A percentile compares a stretch with the other conserved stretches of the same genome.
These are phyloP conservation scores for Stagonosporopsis tanaceti DNA, from an alignment of 2,329 filamentous ascomycete genomes.

Conservation along the genomic window DNA sequence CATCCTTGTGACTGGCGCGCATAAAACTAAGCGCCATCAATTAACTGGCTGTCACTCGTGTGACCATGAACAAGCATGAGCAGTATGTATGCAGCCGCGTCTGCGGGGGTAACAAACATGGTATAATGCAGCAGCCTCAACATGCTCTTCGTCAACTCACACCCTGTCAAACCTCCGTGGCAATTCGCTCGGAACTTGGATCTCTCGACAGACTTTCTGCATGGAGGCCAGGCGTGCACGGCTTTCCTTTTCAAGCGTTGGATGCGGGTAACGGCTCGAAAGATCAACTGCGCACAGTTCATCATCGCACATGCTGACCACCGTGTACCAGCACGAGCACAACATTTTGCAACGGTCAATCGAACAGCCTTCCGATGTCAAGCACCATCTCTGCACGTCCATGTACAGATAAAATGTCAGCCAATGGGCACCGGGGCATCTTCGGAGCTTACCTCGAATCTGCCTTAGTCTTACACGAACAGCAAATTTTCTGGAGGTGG, in stretches of 20 bases:
- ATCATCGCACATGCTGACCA: conserved; percentile 4
- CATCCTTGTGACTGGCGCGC: conserved; percentile 16
- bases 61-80: conserved; percentile 10
- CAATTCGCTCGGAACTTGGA: background rate
- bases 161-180: background rate
- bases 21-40: conserved; percentile 17
- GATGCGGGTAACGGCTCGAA: background rate
- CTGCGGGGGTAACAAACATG: background rate
- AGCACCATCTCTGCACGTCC: background rate
- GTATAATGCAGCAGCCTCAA: background rate
- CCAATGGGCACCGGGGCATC: background rate
- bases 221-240: background rate
- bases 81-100: conserved; percentile 2
- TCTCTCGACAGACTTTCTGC: background rate
- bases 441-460: conserved; percentile 5
- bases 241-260: background rate
- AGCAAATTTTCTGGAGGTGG: conserved; percentile 6
- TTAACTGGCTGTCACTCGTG: conserved; percentile 7
- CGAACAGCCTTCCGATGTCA: background rate
- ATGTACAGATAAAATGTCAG: background rate
- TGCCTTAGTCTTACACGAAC: background rate
- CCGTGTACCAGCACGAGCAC: conserved; percentile 9
- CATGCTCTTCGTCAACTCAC: background rate
- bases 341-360: background rate
- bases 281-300: background rate